These are phyloP conservation scores for Biscogniauxia sp. DNA, from an alignment of 2,329 filamentous ascomycete species.

Conservation along the genomic window DNA sequence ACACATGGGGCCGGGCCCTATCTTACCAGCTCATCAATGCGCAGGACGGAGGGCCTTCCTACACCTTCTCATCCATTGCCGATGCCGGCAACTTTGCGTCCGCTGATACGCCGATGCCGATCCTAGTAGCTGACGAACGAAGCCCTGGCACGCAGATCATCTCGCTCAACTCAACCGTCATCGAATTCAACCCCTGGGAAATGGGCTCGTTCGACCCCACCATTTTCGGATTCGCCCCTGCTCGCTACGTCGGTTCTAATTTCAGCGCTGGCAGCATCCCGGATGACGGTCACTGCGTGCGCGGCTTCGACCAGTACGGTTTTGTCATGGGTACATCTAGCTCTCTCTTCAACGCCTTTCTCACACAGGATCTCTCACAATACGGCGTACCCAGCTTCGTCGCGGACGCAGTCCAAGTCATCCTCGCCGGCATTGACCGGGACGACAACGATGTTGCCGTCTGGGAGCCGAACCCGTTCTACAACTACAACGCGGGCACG, in stretches of 20 bases:
- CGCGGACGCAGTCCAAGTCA: slow-evolving; percentile 45
- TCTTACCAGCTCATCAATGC: slow-evolving; percentile 71
- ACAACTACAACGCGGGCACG: slow-evolving; percentile 55
- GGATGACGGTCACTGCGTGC: slow-evolving; percentile 59
- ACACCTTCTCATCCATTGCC: slow-evolving; percentile 73
- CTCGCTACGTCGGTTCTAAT: slow-evolving; percentile 69
- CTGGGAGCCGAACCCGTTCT: slow-evolving; percentile 75
- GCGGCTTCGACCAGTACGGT: slow-evolving; percentile 78
- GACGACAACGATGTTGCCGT: slow-evolving; percentile 70
- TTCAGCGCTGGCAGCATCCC: slow-evolving; percentile 63
- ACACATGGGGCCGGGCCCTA: slow-evolving; percentile 71
- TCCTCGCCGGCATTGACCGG: slow-evolving; percentile 56
- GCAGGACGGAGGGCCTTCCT: slow-evolving; percentile 62
- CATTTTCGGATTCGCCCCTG: slow-evolving; percentile 67
- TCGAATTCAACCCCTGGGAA: slow-evolving; percentile 78
- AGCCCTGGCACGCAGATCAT: slow-evolving; percentile 60
- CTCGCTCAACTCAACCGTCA: slow-evolving; percentile 70
- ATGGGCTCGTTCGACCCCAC: slow-evolving; percentile 75
- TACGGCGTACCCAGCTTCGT: slow-evolving; percentile 47
- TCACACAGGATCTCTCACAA: slow-evolving; percentile 60
- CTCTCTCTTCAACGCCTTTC: slow-evolving; percentile 77
- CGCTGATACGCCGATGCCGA: slow-evolving; percentile 67
- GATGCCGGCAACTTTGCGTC: slow-evolving; percentile 58
- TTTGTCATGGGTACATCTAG: slow-evolving; percentile 85
- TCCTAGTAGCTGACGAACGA: slow-evolving; percentile 69